Base-by-base conservation (phyloP, 2,329 filamentous ascomycete genomes). In the Fusarium domesticum region DNA sequence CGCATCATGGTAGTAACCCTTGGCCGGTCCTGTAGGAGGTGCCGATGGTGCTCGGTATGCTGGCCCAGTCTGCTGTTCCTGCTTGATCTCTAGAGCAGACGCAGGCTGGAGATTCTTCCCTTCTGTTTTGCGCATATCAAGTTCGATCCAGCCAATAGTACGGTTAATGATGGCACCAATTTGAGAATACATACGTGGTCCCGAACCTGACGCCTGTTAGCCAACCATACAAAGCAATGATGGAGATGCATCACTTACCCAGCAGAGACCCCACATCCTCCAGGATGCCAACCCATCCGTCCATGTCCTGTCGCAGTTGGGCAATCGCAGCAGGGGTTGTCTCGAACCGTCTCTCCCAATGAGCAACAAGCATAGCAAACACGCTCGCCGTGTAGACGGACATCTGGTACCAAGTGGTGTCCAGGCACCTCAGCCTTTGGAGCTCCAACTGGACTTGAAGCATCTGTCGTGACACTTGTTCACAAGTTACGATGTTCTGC, bases 381-480 rank as follows among this genome's bases (percentile, higher is more conserved):
- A 88, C 83, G 18, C 85, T 85, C 34, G 84, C 81, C 11, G 87
- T 75, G 58, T 87, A 89, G 6, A 87, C 77, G 0, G 86, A 83
- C 37, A 81, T 75, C 37, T 85, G 84, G 56, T 87, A 86, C 85
- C 87, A 91, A 1, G 86, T 89, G 2, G 85, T 87, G 59, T 92
- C 87, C 4, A 91, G 68, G 35, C 81, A 82, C 58, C 85, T 87
- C 45, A 83, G 71, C 53, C 74, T 75, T 45, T 80, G 77, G 37
- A 91, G 66, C 41, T 80, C 71, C 17, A 74, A 71, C 6, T 83
- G 78, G 18, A 77, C 74, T 17, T 73, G 70, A 3, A 91, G 70
- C 66, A 89, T 80, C 48, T 83, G 77, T 36, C 77, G 74, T 6
- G 84, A 78, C 8, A 80, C 80, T 37, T 83, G 77, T 25, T 88